These are phyloP conservation scores for Ascochyta pisi DNA, from an alignment of 2,329 filamentous ascomycete genomes.

Conservation along the genomic window DNA sequence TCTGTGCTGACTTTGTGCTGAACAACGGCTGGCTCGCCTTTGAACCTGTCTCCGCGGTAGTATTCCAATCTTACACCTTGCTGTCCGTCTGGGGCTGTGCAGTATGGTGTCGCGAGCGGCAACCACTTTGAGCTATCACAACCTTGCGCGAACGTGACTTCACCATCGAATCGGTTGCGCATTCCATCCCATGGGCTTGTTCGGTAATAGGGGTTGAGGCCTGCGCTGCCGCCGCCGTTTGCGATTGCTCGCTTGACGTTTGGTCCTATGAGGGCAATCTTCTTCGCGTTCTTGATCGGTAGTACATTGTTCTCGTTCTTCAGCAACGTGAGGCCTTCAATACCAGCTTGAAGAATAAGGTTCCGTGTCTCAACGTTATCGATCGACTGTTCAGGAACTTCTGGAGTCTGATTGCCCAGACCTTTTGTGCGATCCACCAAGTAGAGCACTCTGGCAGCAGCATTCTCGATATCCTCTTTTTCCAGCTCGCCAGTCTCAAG, in stretches of 20 bases:
- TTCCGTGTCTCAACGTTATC: conserved; percentile 62
- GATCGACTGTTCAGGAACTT: conserved; percentile 64
- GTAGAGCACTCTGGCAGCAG: conserved; percentile 66
- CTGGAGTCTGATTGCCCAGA: conserved; percentile 61
- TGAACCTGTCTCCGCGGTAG: conserved; percentile 68
- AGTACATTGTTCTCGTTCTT: conserved; percentile 68
- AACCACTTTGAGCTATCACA: conserved; percentile 72
- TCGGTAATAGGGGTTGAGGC: conserved; percentile 72
- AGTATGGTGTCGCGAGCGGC: conserved; percentile 66
- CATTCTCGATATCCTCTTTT: conserved; percentile 57
- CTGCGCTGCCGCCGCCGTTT: conserved; percentile 72
- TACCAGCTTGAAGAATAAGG: conserved; percentile 67
- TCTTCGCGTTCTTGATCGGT: conserved; percentile 64
- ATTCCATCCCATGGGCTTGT: conserved; percentile 71
- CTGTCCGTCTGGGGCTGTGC: conserved; percentile 63
- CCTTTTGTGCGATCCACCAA: conserved; percentile 68
- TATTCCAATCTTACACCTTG: conserved; percentile 70
- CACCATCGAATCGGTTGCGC: conserved; percentile 59
- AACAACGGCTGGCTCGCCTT: conserved; percentile 62
- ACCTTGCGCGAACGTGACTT: conserved; percentile 67
- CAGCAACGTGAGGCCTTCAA: conserved; percentile 68
- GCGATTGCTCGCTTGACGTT: conserved; percentile 72
- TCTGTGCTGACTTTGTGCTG: conserved; percentile 70
- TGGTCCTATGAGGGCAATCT: conserved; percentile 70
- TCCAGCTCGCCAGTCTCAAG: conserved; percentile 46